Base-by-base conservation (phyloP, 2,329 filamentous ascomycete species). In the Phaeosphaeriaceae sp. region DNA sequence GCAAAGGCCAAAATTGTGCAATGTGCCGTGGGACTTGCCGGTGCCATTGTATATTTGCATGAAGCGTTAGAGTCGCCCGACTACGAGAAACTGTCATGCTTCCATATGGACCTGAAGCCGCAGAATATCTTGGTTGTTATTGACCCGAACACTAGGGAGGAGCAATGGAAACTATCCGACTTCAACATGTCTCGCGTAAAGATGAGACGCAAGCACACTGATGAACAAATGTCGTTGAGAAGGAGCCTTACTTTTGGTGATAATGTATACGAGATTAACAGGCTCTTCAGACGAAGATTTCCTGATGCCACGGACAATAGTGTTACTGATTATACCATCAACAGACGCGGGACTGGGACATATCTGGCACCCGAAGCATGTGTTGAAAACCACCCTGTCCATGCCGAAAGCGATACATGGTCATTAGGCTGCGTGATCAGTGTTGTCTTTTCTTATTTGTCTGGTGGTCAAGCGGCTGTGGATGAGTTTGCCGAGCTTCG, bases 151-250 rank as follows among this genome's bases (percentile, higher is more conserved):
- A 34, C 41, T 72, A 51, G 63, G 3, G 45, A 55, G 16, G 50
- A 58, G 5, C 54, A 69, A n/a, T 77, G 75, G 74, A 76, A 76
- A 50, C 60, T 77, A 9, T 75, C 74, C 16, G 75, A 76, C 43
- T 77, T 77, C 49, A 74, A 75, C 7, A 73, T 76, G 59, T 71
- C 75, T 1, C 62, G 70, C 6, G 67, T 76, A 15, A 76, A 72
- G 36, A 34, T 43, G 41, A 34, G 23, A 42, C 64, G 17, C 3
- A 43, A 5, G 45, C 60, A 37, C 57, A 54, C 28, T 43, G 46
- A 17, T 8, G 56, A 65, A 18, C 30, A 29, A 7, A 16, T 21
- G 23, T 18, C 36, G 29, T 32, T 26, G 8, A 30, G 34, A 30
- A 32, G 21, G 20, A 20, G 34, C 15, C 30, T 30, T 12, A 44